A percentile compares a stretch with the other conserved stretches of the same genome.
Evolutionary conservation across 202 grass and related monocot species (phyloP).

Genomic region (Carex arenaria): DNA sequence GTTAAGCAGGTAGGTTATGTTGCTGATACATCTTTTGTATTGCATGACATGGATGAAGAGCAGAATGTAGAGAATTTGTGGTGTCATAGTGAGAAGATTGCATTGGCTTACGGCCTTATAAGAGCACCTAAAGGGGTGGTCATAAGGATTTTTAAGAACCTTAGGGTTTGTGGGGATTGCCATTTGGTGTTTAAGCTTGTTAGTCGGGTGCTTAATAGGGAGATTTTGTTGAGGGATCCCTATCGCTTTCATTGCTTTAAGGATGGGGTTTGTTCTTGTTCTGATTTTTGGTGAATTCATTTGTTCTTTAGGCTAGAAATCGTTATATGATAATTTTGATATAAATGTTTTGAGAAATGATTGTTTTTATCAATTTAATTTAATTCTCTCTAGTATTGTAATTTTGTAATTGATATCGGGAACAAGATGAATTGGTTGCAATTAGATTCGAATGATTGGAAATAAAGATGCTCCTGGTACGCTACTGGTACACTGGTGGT

Average conservation of each 20-base stretch:
- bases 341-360: too few species aligned
- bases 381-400: too few species aligned
- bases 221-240: constrained; percentile 70
- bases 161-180: constrained; percentile 75
- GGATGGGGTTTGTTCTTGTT: constrained; percentile 64
- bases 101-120: constrained; percentile 60
- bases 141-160: constrained; percentile 78
- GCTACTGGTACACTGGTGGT: too few species aligned
- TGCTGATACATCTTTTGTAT: constrained; percentile 50
- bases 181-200: constrained; percentile 80
- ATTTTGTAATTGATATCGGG: too few species aligned
- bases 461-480: background rate
- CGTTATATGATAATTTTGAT: background rate
- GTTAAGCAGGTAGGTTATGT: constrained; percentile 57
- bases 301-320: background rate
- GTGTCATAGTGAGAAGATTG: constrained; percentile 79
- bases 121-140: constrained; percentile 35
- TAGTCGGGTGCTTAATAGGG: constrained; percentile 40
- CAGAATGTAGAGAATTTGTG: constrained; percentile 81
- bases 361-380: too few species aligned
- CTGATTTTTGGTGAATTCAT: constrained; percentile 66
- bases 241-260: constrained; percentile 80
- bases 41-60: constrained; percentile 86
- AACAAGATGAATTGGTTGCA: too few species aligned
- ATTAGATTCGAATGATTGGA: too few species aligned